These are phyloP conservation scores for Fusarium bactridioides DNA, from an alignment of 2,329 filamentous ascomycete species.

Conservation along the genomic window DNA sequence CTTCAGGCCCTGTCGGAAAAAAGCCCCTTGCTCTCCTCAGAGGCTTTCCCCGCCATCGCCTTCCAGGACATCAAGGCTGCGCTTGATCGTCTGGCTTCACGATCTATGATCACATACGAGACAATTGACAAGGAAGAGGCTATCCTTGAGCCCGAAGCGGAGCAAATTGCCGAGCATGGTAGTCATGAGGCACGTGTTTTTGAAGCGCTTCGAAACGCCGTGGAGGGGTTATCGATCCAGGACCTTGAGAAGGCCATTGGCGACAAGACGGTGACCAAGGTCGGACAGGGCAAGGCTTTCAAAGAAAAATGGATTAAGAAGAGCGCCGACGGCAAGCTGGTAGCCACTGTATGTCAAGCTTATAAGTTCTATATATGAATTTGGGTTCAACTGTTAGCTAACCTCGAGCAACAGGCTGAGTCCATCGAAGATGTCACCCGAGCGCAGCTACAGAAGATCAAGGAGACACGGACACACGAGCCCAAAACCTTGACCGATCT, in stretches of 20 bases:
- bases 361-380: neutral
- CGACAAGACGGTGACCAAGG: slow-evolving; percentile 76
- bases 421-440: slow-evolving; percentile 82
- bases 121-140: slow-evolving; percentile 82
- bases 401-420: slow-evolving; percentile 58
- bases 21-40: slow-evolving; percentile 71
- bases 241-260: slow-evolving; percentile 76
- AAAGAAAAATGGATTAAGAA: slow-evolving; percentile 77
- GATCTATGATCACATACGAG: slow-evolving; percentile 88
- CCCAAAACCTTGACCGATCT: slow-evolving; percentile 80
- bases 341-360: slow-evolving; percentile 56
- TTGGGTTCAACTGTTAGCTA: neutral
- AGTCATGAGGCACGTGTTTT: slow-evolving; percentile 87
- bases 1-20: slow-evolving; percentile 70
- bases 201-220: slow-evolving; percentile 72
- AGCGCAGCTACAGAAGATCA: slow-evolving; percentile 77
- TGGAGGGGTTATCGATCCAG: slow-evolving; percentile 82
- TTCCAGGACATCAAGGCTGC: slow-evolving; percentile 82
- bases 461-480: slow-evolving; percentile 75
- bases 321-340: slow-evolving; percentile 64
- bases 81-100: slow-evolving; percentile 83
- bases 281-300: slow-evolving; percentile 96
- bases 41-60: slow-evolving; percentile 72
- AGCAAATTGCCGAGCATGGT: slow-evolving; percentile 75
- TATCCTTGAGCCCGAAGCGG: slow-evolving; percentile 76